A percentile compares a stretch with the other conserved stretches of the same genome.
These are phyloP conservation scores for Aspergillus persii DNA, from an alignment of 2,329 filamentous ascomycete species.

Conservation along the genomic window DNA sequence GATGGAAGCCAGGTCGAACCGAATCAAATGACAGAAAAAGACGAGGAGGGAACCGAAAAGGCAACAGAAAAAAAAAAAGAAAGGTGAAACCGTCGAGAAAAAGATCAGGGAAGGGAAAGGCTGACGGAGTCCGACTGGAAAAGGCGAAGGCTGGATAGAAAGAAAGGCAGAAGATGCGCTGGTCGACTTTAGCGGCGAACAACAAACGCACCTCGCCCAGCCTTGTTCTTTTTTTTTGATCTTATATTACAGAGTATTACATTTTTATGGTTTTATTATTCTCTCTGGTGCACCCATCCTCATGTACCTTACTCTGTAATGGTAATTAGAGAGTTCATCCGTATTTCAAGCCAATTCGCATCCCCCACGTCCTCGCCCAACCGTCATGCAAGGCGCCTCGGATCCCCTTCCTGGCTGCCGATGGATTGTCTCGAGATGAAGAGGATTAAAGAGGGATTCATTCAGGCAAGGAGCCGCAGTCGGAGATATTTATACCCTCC, in stretches of 20 bases:
- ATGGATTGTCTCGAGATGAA: neutral
- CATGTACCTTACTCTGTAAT: too few relatives aligned
- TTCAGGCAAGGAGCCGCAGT: neutral
- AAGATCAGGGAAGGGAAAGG: neutral
- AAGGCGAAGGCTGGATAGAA: slow-evolving; percentile 25
- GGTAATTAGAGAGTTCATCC: too few relatives aligned
- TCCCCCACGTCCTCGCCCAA: neutral
- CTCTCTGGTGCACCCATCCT: too few relatives aligned
- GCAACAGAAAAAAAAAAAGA: slow-evolving; percentile 9
- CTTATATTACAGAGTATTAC: too few relatives aligned
- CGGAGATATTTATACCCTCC: neutral
- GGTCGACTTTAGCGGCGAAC: slow-evolving; percentile 6
- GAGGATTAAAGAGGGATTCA: neutral
- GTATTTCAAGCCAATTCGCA: neutral
- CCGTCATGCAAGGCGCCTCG: neutral
- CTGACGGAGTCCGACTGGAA: slow-evolving; percentile 3
- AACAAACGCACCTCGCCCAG: slow-evolving; percentile 9
- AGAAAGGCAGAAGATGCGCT: neutral
- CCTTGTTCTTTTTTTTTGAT: slow-evolving; percentile 1
- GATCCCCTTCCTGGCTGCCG: neutral
- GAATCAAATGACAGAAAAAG: slow-evolving; percentile 1
- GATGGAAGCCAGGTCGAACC: neutral
- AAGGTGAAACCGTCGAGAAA: neutral
- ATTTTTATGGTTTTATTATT: too few relatives aligned
- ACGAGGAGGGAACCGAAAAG: slow-evolving; percentile 4